phyloP scores from a whole-genome alignment of 2,329 filamentous ascomycete species.

The Rhynchosporium agropyri region DNA sequence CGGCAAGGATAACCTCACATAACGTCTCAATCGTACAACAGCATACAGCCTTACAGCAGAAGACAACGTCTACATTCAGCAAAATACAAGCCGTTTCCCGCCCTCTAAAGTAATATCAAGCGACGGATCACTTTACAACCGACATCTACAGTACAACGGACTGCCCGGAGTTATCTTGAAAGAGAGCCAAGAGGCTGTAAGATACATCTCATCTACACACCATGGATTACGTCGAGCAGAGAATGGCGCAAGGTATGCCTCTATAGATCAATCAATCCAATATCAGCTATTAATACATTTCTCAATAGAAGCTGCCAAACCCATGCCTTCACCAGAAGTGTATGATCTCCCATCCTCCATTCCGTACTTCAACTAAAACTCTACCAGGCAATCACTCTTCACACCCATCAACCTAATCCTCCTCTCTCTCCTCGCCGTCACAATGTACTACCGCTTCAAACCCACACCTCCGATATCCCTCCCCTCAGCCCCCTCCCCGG shows the following conservation, averaged over 20 bases:
- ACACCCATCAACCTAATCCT: conserved; percentile 68
- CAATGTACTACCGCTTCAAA: conserved; percentile 58
- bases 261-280: neutral
- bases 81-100: neutral
- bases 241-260: conserved; percentile 40
- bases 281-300: conserved; percentile 14
- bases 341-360: conserved; percentile 27
- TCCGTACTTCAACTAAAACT: conserved; percentile 9
- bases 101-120: too few species aligned
- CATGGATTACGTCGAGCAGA: conserved; percentile 44
- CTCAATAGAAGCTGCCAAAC: conserved; percentile 39
- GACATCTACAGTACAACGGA: neutral
- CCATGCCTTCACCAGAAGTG: conserved; percentile 42
- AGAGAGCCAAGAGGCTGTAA: neutral
- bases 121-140: neutral
- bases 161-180: neutral
- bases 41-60: neutral
- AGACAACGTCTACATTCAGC: too few species aligned
- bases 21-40: neutral
- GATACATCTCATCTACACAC: conserved; percentile 3
- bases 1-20: neutral
- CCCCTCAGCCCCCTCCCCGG: conserved; percentile 57
- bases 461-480: conserved; percentile 52
- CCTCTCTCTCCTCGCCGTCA: conserved; percentile 57
- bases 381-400: conserved; percentile 45